Percentiles rank a stretch among this genome's conserved stretches.
These are phyloP conservation scores for Onygenales sp. DNA, from an alignment of 2,329 filamentous ascomycete genomes.

Conservation along the genomic window DNA sequence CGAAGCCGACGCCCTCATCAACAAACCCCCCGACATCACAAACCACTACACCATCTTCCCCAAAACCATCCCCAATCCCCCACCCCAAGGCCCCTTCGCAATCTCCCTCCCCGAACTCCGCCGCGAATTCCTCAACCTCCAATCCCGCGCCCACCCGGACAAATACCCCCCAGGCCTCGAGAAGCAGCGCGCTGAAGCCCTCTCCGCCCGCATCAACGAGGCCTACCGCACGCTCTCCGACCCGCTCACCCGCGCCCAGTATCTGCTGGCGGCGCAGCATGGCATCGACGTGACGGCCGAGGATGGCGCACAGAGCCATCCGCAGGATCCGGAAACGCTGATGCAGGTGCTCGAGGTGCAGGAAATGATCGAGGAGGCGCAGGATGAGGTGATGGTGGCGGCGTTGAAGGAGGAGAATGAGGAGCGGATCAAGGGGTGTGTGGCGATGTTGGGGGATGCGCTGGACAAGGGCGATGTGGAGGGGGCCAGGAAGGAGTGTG, in stretches of 20 bases:
- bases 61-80: constrained; percentile 62
- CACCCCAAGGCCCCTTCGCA: constrained; percentile 64
- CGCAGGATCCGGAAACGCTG: constrained; percentile 61
- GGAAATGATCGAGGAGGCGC: constrained; percentile 64
- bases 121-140: constrained; percentile 76
- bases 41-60: constrained; percentile 89
- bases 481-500: constrained; percentile 59
- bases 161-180: constrained; percentile 38
- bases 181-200: constrained; percentile 59
- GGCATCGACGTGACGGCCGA: constrained; percentile 64
- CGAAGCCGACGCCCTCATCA: constrained; percentile 1
- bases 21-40: constrained; percentile 25
- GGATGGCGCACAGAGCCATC: constrained; percentile 62
- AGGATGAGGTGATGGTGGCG: constrained; percentile 50
- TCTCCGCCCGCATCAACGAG: constrained; percentile 79
- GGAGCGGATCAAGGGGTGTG: constrained; percentile 53
- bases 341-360: constrained; percentile 80
- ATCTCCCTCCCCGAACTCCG: constrained; percentile 63
- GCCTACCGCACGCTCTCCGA: constrained; percentile 77
- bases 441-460: constrained; percentile 51
- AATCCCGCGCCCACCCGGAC: constrained; percentile 44
- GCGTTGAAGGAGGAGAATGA: constrained; percentile 61
- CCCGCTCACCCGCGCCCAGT: constrained; percentile 78
- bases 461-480: constrained; percentile 60
- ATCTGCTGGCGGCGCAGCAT: constrained; percentile 57